These are phyloP conservation scores for Chlorella variabilis DNA, from an alignment of 163 green algal species.

Conservation along the genomic window DNA sequence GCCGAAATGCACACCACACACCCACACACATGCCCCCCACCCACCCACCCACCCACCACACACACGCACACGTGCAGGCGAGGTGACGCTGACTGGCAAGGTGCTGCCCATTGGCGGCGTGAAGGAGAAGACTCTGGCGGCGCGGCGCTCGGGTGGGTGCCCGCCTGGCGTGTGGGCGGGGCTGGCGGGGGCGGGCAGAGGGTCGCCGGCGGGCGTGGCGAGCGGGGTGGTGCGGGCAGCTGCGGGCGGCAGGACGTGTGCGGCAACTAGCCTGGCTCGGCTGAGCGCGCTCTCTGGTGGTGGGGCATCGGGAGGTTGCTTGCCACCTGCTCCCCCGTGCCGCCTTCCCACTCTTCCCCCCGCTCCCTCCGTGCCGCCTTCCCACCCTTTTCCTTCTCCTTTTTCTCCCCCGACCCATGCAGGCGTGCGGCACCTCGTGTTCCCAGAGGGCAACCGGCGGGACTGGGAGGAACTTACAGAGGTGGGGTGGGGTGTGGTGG, in stretches of 20 bases:
- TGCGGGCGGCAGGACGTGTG: too few species aligned
- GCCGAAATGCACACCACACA: too few species aligned
- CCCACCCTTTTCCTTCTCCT: too few species aligned
- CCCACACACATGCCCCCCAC: too few species aligned
- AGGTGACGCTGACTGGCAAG: constrained; percentile 92
- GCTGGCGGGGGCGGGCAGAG: too few species aligned
- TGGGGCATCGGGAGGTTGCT: too few species aligned
- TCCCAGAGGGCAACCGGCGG: constrained; percentile 84
- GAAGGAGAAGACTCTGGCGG: constrained; percentile 93
- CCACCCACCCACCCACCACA: too few species aligned
- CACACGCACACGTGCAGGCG: constrained; percentile 53
- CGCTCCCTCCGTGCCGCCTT: background rate
- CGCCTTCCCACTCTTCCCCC: background rate
- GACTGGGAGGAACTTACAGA: constrained; percentile 89
- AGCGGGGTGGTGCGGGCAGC: background rate
- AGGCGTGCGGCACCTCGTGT: constrained; percentile 78
- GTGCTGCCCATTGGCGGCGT: constrained; percentile 96
- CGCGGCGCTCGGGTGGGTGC: constrained; percentile 17
- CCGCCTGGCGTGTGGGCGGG: too few species aligned
- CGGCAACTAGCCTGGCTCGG: too few species aligned
- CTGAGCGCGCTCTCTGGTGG: too few species aligned
- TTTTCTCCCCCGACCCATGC: constrained; percentile 27
- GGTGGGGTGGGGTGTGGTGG: background rate
- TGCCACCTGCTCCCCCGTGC: too few species aligned
- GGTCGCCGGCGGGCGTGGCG: too few species aligned